These are phyloP conservation scores for Parasitella parasitica DNA, from an alignment of 371 early-diverging fungal genomes.

Conservation along the genomic window DNA sequence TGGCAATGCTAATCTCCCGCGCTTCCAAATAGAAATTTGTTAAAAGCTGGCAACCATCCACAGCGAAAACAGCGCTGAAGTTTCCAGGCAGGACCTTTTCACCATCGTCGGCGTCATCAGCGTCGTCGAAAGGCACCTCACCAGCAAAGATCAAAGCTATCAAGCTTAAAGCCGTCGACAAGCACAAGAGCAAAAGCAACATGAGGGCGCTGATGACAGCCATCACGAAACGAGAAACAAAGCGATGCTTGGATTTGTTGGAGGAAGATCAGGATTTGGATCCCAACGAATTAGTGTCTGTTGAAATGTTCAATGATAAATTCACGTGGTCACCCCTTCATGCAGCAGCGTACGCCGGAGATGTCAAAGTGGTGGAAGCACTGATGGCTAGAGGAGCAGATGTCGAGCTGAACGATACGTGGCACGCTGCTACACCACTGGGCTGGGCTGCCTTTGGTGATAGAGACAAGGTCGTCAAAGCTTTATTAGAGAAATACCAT, in stretches of 20 bases:
- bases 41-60: constrained; percentile 29
- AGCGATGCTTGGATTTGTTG: constrained; percentile 33
- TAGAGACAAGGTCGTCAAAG: constrained; percentile 44
- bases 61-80: constrained; percentile 32
- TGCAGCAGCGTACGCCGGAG: constrained; percentile 83
- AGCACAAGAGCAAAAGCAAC: constrained; percentile 18
- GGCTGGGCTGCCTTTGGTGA: constrained; percentile 92
- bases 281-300: constrained; percentile 54
- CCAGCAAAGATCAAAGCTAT: constrained; percentile 36
- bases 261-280: constrained; percentile 38
- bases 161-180: constrained; percentile 40
- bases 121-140: not conserved
- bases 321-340: constrained; percentile 91
- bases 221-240: constrained; percentile 31
- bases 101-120: not conserved
- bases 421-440: constrained; percentile 83
- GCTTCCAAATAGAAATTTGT: constrained; percentile 39
- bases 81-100: constrained; percentile 29
- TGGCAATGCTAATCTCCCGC: not conserved
- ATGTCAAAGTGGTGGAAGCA: constrained; percentile 59
- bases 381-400: constrained; percentile 77
- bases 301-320: constrained; percentile 62
- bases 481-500: constrained; percentile 64
- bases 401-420: constrained; percentile 81
- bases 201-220: constrained; percentile 26